Conservation (phyloP, 2,329 filamentous ascomycete genomes). For the Thermomyces lanuginosus region DNA sequence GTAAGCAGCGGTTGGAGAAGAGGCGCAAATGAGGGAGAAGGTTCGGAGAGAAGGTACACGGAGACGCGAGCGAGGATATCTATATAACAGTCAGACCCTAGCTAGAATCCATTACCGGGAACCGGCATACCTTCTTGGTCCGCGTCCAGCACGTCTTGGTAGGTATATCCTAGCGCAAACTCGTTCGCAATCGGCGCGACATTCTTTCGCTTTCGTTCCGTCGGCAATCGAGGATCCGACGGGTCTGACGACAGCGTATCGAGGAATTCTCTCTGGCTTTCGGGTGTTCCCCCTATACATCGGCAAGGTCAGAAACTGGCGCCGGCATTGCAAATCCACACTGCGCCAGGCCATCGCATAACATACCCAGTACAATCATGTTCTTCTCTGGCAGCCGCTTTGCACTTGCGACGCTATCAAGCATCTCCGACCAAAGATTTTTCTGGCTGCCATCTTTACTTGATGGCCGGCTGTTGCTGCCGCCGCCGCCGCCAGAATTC, state of each 20-base stretch:
- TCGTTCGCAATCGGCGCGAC: slow-evolving; percentile 73
- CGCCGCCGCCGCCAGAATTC: slow-evolving; percentile 17
- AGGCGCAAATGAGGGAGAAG: slow-evolving; percentile 65
- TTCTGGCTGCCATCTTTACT: slow-evolving; percentile 55
- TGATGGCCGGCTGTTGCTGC: slow-evolving; percentile 23
- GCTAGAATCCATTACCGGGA: background rate
- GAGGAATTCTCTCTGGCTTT: slow-evolving; percentile 71
- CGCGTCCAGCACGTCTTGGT: slow-evolving; percentile 82
- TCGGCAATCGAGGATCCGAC: slow-evolving; percentile 24
- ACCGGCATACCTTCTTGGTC: slow-evolving; percentile 65
- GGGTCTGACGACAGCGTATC: slow-evolving; percentile 37
- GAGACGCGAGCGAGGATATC: slow-evolving; percentile 83
- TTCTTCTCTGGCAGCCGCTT: slow-evolving; percentile 87
- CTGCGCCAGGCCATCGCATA: slow-evolving; percentile 6
- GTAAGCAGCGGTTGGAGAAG: slow-evolving; percentile 74
- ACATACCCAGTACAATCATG: slow-evolving; percentile 65
- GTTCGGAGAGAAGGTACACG: slow-evolving; percentile 72
- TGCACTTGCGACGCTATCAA: slow-evolving; percentile 76
- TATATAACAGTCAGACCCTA: slow-evolving; percentile 21
- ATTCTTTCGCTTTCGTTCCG: slow-evolving; percentile 36
- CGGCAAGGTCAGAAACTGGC: background rate
- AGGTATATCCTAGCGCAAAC: slow-evolving; percentile 86
- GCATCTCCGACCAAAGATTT: slow-evolving; percentile 87
- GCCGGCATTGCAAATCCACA: slow-evolving; percentile 7
- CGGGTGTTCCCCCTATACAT: slow-evolving; percentile 54